Evolutionary conservation across 768 basidiomycete species (phyloP), one percentile per base, ranked within the genome.

Genomic region (Peribolospora kevripleyi): DNA sequence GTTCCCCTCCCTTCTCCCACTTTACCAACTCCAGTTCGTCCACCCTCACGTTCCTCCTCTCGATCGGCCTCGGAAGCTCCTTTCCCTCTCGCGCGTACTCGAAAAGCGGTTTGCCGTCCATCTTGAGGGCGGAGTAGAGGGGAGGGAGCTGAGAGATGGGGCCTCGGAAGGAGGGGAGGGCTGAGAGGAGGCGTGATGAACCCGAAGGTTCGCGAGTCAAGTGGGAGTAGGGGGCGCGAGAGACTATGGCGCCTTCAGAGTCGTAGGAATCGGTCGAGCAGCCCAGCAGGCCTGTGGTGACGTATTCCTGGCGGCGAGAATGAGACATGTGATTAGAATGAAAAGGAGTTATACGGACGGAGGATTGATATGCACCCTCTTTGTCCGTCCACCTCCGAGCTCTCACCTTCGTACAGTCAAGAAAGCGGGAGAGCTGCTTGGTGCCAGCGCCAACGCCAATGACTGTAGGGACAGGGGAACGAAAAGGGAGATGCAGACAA

Each of bases 111-210:
- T 76, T 84, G 1, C 93, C 93, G 60, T 97, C 88, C 90, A 97
- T 97, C 68, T 97, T 97, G 42, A 97, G 73, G 2, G 93, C 93
- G 7, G 93, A 97, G 69, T 90, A 98, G 65, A 91, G 95, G 64
- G 39, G 51, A 46, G 25, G 14, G 6, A 46, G 3, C 8, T 55
- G 13, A 54, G 54, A 14, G 11, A 45, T n/a, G 6, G 9, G 25
- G 25, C 25, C 25, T 25, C 25, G 25, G 25, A 25, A 25, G 25
- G 25, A 25, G 25, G 25, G 25, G 25, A 25, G 11, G n/a, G n/a
- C 8, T 10, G 45, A 55, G 40, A 50, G 38, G 7, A 55, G 10
- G 25, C 25, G 25, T n/a, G 40, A 42, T 41, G 48, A n/a, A 9
- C 39, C 52, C 48, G 54, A 39, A 47, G 54, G 42, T 59, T 83